These are phyloP conservation scores for Penicillium chermesinum DNA, from an alignment of 495 filamentous ascomycete species.

Conservation along the genomic window DNA sequence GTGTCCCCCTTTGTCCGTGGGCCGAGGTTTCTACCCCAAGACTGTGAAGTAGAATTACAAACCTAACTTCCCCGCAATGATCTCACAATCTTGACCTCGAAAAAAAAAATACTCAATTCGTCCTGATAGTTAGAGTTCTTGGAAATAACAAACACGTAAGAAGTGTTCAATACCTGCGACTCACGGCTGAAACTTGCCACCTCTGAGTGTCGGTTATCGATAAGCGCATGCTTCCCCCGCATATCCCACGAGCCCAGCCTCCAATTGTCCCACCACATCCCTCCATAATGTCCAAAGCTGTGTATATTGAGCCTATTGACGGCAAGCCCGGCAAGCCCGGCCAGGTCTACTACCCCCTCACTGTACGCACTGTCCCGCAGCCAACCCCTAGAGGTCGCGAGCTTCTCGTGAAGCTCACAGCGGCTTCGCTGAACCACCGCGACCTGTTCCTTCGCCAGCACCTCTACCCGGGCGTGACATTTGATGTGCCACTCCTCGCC, in stretches of 20 bases:
- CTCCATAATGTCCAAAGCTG: constrained; percentile 50
- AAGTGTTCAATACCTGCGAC: no score
- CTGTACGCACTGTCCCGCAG: constrained; percentile 52
- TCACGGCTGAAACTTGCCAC: no score
- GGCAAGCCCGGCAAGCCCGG: constrained; percentile 72
- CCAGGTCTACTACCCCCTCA: constrained; percentile 71
- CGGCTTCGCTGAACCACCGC: constrained; percentile 83
- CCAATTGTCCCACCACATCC: neutral
- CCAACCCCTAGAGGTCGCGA: constrained; percentile 58
- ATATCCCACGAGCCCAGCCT: neutral
- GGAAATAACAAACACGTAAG: no score
- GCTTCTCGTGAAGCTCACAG: constrained; percentile 63
- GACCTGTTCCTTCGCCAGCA: constrained; percentile 90
- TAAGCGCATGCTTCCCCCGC: neutral
- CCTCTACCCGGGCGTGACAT: constrained; percentile 79
- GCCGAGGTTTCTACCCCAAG: neutral
- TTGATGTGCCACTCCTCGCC: constrained; percentile 66
- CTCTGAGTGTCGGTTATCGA: neutral
- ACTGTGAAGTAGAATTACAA: neutral
- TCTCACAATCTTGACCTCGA: neutral
- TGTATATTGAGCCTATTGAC: constrained; percentile 45
- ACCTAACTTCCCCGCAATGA: neutral
- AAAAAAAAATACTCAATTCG: no score
- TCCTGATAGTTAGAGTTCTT: no score
- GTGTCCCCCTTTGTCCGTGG: neutral